Evolutionary conservation across 257 asterid genomes (phyloP), one percentile per base, ranked within the genome.

Genomic region (Misopates orontium): DNA sequence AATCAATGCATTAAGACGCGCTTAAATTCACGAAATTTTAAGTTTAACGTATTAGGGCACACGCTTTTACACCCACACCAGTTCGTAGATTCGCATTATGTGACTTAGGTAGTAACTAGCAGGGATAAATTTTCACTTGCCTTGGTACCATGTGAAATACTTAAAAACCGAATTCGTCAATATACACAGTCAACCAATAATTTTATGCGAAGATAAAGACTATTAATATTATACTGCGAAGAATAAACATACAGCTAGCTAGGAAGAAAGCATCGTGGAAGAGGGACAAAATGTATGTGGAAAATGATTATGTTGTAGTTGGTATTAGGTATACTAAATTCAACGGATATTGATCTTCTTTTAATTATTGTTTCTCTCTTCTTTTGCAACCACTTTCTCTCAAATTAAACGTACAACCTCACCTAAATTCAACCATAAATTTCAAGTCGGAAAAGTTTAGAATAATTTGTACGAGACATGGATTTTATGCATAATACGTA

Each of bases 321-420:
- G 77, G 69, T 71, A 71, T 67, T 78, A 71, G 83, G 77, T 78
- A 60, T 20, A 60, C 54, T 58, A 45, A 78, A 67, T 71, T 68
- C 79, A 67, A 71, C 72, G 18, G 39, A 67, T 55, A 47, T 62
- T 64, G 57, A 67, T 57, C 20, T 42, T 69, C 60, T 59, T 71
- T 68, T 51, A 39, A 57, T 74, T 73, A 3, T 7, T 28, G 78
- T 62, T 56, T 47, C 59, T 71, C 70, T 50, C 68, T 51, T 75
- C 62, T 64, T 41, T 36, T 68, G 62, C 71, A 71, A 72, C 75
- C 48, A 68, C 72, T 48, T 47, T 53, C 17, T 39, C 49, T 64
- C 8, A 3, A 28, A 12, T 31, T 28, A 28, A 2, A 28, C 6
- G 36, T 19, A 64, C 19, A 18, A 13, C 32, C 49, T 22, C 64